These are phyloP conservation scores for Pleurotus eryngii DNA, from an alignment of 768 basidiomycete species.

Conservation along the genomic window DNA sequence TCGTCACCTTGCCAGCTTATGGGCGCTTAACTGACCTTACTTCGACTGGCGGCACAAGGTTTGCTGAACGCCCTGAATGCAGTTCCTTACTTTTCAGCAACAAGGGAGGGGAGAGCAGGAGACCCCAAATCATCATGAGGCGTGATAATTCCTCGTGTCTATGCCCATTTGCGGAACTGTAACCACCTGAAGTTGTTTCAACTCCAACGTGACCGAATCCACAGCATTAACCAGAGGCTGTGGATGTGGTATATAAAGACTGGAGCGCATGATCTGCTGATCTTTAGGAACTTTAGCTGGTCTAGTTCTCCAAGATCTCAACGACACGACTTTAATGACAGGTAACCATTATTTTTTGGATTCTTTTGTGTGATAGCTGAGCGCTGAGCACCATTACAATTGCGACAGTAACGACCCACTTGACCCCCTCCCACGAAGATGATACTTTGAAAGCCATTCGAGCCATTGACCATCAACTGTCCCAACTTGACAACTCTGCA, in stretches of 20 bases:
- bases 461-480: constrained; percentile 36
- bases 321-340: constrained; percentile 8
- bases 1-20: not conserved
- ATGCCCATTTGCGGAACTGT: not conserved
- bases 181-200: constrained; percentile 7
- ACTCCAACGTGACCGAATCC: not conserved
- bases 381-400: not conserved
- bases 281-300: constrained; percentile 6
- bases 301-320: constrained; percentile 8
- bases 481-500: constrained; percentile 28
- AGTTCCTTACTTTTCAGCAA: too few relatives aligned
- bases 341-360: not conserved
- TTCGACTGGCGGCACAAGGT: too few relatives aligned
- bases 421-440: not conserved
- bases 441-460: constrained; percentile 15
- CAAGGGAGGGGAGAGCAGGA: too few relatives aligned
- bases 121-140: not conserved
- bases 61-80: too few relatives aligned
- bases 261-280: not conserved
- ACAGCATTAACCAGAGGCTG: not conserved
- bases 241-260: not conserved
- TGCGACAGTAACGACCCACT: constrained; percentile 1
- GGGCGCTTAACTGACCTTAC: not conserved
- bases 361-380: not conserved
- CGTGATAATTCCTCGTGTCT: not conserved